Evolutionary conservation across 352 stramenopile species (phyloP).

Genomic region (Globisporangium polare): DNA sequence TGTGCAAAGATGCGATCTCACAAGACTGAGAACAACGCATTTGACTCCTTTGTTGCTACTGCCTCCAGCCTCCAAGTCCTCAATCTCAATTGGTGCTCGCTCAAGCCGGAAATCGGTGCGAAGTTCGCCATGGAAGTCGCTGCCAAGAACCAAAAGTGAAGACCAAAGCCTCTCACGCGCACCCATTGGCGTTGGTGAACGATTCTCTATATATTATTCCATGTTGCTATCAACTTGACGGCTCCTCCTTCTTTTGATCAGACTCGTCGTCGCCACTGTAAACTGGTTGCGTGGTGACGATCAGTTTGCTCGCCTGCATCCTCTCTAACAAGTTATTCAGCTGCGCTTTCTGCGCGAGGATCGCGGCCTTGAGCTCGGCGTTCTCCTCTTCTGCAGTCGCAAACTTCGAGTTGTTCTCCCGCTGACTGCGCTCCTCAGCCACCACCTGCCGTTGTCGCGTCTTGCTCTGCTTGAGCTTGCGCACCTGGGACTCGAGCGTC

Average conservation of each 20-base stretch:
- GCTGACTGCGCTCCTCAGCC: background rate
- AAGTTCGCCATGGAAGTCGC: constrained; percentile 3
- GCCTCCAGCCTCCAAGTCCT: constrained; percentile 24
- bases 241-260: background rate
- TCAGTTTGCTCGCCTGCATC: constrained; percentile 9
- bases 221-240: background rate
- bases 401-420: background rate
- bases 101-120: constrained; percentile 22
- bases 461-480: constrained; percentile 13
- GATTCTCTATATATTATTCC: background rate
- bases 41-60: background rate
- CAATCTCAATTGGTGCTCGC: constrained; percentile 31
- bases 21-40: background rate
- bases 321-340: constrained; percentile 14
- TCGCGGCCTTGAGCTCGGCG: constrained; percentile 14
- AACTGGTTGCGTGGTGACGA: background rate
- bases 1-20: background rate
- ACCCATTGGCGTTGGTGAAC: background rate
- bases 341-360: constrained; percentile 13
- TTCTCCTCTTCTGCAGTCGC: constrained; percentile 3
- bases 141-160: constrained; percentile 3
- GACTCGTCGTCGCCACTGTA: background rate
- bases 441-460: background rate
- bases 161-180: background rate
- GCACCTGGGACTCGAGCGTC: constrained; percentile 11